Percentiles rank a stretch among this genome's conserved stretches.
phyloP scores from a whole-genome alignment of 129 eudicot genomes.

The Flaveria brownii region DNA sequence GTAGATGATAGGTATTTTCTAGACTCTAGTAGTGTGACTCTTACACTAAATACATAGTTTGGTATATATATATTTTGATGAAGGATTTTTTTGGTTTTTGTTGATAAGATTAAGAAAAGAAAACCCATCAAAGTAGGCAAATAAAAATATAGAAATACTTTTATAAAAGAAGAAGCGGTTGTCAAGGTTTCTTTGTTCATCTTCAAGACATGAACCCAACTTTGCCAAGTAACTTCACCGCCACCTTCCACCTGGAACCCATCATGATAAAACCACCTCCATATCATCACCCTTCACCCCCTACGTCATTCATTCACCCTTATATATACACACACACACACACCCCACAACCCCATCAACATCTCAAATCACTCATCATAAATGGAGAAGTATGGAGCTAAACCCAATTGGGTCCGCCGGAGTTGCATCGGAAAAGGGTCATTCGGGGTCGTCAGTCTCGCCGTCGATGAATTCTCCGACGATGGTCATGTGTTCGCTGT shows the following conservation, averaged over 20 bases:
- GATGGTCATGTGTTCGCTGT: constrained; percentile 49
- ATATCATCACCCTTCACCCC: constrained; percentile 38
- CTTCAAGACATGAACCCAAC: constrained; percentile 33
- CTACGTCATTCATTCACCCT: constrained; percentile 32
- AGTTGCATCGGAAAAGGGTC: constrained; percentile 62
- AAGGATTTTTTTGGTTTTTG: background rate
- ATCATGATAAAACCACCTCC: constrained; percentile 38
- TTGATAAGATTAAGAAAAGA: background rate
- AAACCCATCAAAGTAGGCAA: background rate
- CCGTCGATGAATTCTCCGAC: constrained; percentile 31
- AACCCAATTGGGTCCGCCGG: constrained; percentile 52
- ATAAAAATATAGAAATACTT: background rate
- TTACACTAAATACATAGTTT: no score
- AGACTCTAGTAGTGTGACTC: no score
- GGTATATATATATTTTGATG: no score
- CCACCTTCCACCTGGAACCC: constrained; percentile 34
- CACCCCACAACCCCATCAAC: background rate
- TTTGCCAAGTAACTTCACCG: constrained; percentile 39
- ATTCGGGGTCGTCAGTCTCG: constrained; percentile 59
- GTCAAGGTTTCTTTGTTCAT: constrained; percentile 29
- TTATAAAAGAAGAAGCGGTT: constrained; percentile 15
- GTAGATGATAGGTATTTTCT: no score
- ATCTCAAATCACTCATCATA: constrained; percentile 15
- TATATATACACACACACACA: background rate
- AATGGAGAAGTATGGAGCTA: background rate